A percentile compares a stretch with the other conserved stretches of the same genome.
Conservation (phyloP, 768 basidiomycete species). For the Leccinellum rugosiceps region DNA sequence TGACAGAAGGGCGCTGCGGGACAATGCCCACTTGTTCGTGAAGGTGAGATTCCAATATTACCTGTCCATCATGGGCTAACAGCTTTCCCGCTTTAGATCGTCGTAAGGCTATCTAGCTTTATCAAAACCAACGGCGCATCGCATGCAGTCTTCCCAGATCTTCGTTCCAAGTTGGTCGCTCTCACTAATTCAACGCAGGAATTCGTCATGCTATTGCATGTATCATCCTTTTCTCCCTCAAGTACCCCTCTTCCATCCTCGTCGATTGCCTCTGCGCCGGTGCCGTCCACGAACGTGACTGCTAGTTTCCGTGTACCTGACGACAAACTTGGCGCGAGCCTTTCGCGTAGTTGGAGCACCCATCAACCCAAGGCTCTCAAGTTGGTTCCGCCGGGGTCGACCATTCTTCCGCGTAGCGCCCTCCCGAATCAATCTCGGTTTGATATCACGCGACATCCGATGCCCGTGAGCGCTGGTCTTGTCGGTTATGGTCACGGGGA, state of each 20-base stretch:
- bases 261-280: conserved; percentile 43
- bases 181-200: conserved; percentile 85
- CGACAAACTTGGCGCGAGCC: conserved; percentile 50
- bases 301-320: conserved; percentile 29
- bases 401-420: conserved; percentile 51
- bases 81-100: conserved; percentile 44
- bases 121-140: conserved; percentile 62
- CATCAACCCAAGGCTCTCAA: conserved; percentile 45
- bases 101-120: conserved; percentile 71
- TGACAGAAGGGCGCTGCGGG: conserved; percentile 63
- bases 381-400: conserved; percentile 26
- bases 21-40: conserved; percentile 77
- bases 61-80: conserved; percentile 2
- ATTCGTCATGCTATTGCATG: conserved; percentile 81
- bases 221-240: conserved; percentile 73
- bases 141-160: conserved; percentile 52
- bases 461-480: not conserved
- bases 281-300: conserved; percentile 10
- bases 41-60: conserved; percentile 51
- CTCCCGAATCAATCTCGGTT: conserved; percentile 47
- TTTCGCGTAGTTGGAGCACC: conserved; percentile 59
- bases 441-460: conserved; percentile 32
- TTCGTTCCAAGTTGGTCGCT: conserved; percentile 69
- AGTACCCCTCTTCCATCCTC: conserved; percentile 56
- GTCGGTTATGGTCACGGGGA: conserved; percentile 17